Base-by-base conservation (phyloP, 1,139 yeast species). In the Zygoascus sp. region DNA sequence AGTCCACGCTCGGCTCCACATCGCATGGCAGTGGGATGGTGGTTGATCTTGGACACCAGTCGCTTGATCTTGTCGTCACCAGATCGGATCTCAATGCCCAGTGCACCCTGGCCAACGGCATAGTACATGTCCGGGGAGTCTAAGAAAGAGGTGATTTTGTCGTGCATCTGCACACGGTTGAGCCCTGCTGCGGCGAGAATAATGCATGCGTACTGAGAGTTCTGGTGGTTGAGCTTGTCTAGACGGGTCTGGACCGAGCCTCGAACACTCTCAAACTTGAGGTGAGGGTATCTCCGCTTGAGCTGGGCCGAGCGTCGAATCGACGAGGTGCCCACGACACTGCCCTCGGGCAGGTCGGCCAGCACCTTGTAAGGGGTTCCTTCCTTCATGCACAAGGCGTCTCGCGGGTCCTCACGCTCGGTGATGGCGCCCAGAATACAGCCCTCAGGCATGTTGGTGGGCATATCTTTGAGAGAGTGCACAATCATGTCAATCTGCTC, bases 61-160 rank as follows among this genome's bases (percentile, higher is more conserved):
- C 90, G 72, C 46, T 75, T 67, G 57, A 72, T 71, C 63, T 84
- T 76, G 7, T 67, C 64, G 63, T 94, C 96, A 48, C 75, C 78
- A 49, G 76, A 76, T 59, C 94, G 77, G 55, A 90, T 86, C 67
- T 92, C 98, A 34, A 92, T 73, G 17, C 97, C 98, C 46, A 92
- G 70, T 0, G 97, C 97, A 53, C 98, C 98, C 70, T 92, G 98
- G 15, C 98, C 98, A 36, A 92, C 97, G 0, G 98, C 96, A 63
- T 92, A 87, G 64, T 82, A 86, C 96, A 92, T 87, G 50, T 83
- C 88, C 32, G 88, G 86, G n/a, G 81, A 76, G 53, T 83, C 80
- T 53, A 92, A 73, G 55, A 66, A 74, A 30, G 67, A 58, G 36
- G 80, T 73, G 60, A 92, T 89, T 65, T 97, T 75, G 53, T 79